phyloP scores from a whole-genome alignment of 2,329 filamentous ascomycete genomes.

The Paraphaeosphaeria minitans region DNA sequence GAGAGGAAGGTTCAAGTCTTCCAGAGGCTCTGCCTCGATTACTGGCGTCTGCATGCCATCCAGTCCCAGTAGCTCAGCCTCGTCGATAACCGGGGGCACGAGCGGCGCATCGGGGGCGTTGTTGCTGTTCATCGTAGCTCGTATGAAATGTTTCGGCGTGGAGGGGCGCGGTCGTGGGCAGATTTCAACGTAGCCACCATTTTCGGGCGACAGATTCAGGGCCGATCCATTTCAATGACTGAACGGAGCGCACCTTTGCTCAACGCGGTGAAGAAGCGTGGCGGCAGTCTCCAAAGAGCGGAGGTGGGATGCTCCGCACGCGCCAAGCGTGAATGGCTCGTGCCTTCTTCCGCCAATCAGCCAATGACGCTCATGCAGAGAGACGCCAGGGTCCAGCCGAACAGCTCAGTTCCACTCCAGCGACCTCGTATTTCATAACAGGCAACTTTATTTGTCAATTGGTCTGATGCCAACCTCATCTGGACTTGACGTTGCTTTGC shows the following conservation, averaged over 20 bases:
- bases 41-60: conserved; percentile 36
- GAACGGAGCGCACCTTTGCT: conserved; percentile 2
- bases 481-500: neutral
- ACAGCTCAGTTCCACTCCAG: neutral
- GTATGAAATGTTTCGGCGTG: conserved; percentile 18
- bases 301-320: conserved; percentile 15
- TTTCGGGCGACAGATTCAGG: conserved; percentile 24
- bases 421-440: neutral
- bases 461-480: neutral
- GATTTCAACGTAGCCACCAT: conserved; percentile 31
- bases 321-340: conserved; percentile 18
- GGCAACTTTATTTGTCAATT: neutral
- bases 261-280: conserved; percentile 13
- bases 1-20: conserved; percentile 42
- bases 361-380: conserved; percentile 19
- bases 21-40: conserved; percentile 37
- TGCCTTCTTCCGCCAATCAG: conserved; percentile 10
- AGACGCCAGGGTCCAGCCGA: neutral
- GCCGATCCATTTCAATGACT: conserved; percentile 23
- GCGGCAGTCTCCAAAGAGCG: conserved; percentile 14
- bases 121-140: conserved; percentile 34
- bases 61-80: conserved; percentile 44
- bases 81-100: conserved; percentile 44
- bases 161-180: conserved; percentile 17
- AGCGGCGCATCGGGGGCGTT: conserved; percentile 32